Base-by-base conservation (phyloP, 345 rosid genomes). In the Heritiera littoralis region DNA sequence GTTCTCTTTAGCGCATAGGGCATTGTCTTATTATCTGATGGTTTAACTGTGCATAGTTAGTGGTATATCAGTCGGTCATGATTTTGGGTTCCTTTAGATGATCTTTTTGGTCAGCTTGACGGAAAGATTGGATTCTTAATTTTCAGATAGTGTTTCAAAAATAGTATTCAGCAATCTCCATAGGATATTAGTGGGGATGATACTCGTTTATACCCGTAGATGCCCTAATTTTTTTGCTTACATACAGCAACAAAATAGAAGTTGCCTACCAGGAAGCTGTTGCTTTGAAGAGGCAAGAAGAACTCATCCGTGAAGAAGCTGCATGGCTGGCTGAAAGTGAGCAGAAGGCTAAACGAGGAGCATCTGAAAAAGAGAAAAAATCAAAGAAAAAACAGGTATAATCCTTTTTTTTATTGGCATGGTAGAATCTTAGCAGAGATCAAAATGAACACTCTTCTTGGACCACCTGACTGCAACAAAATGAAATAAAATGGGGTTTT, bases 211-310 rank as follows among this genome's bases (percentile, higher is more conserved):
- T 28, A 49, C 15, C 45, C 38, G 4, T 67, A 11, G 61, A 76
- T 55, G 32, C 64, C 6, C 69, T 80, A 77, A 76, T 46, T 81
- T 79, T 79, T 45, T 61, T 68, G 43, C 15, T 78, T 82, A 38
- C 12, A 10, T 86, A 73, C 90, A 94, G 98, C 89, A 89, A 88
- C 80, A 96, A 91, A 81, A 90, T 94, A 84, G 97, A 94, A 85
- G 95, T 86, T 86, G 90, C 99, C 74, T 92, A 96, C 84, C 97
- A 90, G 91, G 99, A 95, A 83, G 95, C 97, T 48, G 90, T 92
- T 85, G 97, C 99, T 61, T 84, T 88, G 89, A 90, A 86, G 86
- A 91, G 92, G 89, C 99, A 95, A 85, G 99, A 95, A 80, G 97
- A 94, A 86, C 92, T 95, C 78, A 95, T 95, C 76, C 97, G 95